Conservation (phyloP, 495 filamentous ascomycete genomes). For the Daldinia caldariorum region DNA sequence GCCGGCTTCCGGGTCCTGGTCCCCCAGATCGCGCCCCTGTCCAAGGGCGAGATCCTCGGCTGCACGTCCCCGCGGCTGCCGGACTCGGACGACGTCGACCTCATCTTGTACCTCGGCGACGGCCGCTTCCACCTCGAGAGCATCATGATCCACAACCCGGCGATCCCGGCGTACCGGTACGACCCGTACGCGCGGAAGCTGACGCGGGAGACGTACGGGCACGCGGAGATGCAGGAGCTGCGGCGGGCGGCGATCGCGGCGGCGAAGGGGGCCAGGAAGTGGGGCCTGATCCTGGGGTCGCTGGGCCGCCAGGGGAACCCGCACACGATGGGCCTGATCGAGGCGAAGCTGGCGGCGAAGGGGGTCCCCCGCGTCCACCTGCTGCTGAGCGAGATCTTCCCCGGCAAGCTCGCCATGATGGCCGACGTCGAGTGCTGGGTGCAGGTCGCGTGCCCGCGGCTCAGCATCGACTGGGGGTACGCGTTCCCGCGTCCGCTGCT, state of each 20-base stretch:
- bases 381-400: conserved; percentile 92
- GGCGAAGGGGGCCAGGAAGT: conserved; percentile 80
- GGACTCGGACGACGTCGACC: conserved; percentile 66
- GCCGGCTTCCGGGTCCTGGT: conserved; percentile 85
- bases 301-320: conserved; percentile 96
- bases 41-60: conserved; percentile 93
- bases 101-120: conserved; percentile 93
- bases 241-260: conserved; percentile 78
- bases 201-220: conserved; percentile 88
- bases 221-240: conserved; percentile 85
- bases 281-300: conserved; percentile 93
- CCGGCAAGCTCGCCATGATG: conserved; percentile 93
- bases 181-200: conserved; percentile 94
- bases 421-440: conserved; percentile 95
- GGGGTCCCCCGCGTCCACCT: conserved; percentile 84
- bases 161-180: conserved; percentile 91
- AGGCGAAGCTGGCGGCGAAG: conserved; percentile 71
- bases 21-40: conserved; percentile 91
- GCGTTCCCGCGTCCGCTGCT: conserved; percentile 88
- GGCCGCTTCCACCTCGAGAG: conserved; percentile 97
- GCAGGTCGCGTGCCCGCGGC: conserved; percentile 91
- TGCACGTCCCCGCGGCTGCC: conserved; percentile 88
- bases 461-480: conserved; percentile 99
- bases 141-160: conserved; percentile 98
- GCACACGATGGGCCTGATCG: conserved; percentile 87